phyloP scores from a whole-genome alignment of 2,329 filamentous ascomycete genomes.

The Paraconiothyrium brasiliense region DNA sequence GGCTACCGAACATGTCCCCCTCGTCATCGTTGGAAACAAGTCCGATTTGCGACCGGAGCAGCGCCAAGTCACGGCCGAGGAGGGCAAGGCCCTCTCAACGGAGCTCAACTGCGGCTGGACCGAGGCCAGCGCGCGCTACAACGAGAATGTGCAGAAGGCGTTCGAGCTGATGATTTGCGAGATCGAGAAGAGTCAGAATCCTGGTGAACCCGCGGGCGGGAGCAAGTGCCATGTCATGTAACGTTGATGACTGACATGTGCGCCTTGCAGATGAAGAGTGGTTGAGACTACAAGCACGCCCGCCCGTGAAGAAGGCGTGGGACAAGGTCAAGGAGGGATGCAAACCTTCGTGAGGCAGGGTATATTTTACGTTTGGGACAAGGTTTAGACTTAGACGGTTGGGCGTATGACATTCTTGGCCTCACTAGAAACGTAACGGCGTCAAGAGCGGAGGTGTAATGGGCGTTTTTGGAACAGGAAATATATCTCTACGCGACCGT shows the following conservation, averaged over 20 bases:
- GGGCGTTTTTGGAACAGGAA: slow-evolving; percentile 30
- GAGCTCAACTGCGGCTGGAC: slow-evolving; percentile 94
- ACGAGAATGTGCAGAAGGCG: slow-evolving; percentile 90
- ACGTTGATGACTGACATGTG: slow-evolving; percentile 31
- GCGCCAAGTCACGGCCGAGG: slow-evolving; percentile 86
- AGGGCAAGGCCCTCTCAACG: slow-evolving; percentile 84
- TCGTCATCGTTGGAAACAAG: slow-evolving; percentile 97
- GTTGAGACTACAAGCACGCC: slow-evolving; percentile 8
- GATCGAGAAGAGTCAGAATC: slow-evolving; percentile 94
- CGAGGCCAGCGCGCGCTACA: slow-evolving; percentile 91
- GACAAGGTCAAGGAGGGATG: slow-evolving; percentile 4
- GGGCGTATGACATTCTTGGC: slow-evolving; percentile 10
- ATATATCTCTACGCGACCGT: neutral
- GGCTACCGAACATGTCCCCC: slow-evolving; percentile 91
- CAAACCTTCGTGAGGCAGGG: slow-evolving; percentile 1
- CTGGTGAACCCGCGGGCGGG: slow-evolving; percentile 80
- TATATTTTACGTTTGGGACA: neutral
- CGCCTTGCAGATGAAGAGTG: slow-evolving; percentile 13
- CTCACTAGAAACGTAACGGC: slow-evolving; percentile 36
- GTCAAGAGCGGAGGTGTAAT: slow-evolving; percentile 35
- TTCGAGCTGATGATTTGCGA: slow-evolving; percentile 95
- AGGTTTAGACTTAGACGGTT: slow-evolving; percentile 14
- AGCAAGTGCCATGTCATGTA: slow-evolving; percentile 90
- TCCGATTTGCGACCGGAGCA: slow-evolving; percentile 92
- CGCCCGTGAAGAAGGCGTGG: slow-evolving; percentile 5